These are phyloP conservation scores for Xylaria sp. DNA, from an alignment of 2,329 filamentous ascomycete genomes.

Conservation along the genomic window DNA sequence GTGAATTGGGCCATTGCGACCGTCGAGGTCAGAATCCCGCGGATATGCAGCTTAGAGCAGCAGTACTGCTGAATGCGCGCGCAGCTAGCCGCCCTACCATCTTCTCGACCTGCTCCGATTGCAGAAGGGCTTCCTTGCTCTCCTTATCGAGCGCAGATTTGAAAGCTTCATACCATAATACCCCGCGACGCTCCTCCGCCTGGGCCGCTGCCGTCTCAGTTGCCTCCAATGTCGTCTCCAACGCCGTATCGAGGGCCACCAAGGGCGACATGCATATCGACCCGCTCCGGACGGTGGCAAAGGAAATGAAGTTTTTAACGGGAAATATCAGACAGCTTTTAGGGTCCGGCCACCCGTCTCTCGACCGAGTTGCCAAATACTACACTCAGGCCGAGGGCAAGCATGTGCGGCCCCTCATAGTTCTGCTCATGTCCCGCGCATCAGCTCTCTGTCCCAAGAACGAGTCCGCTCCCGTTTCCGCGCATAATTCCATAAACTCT, in stretches of 20 bases:
- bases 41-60: slow-evolving; percentile 60
- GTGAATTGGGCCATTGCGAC: slow-evolving; percentile 42
- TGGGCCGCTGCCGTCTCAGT: slow-evolving; percentile 77
- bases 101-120: slow-evolving; percentile 48
- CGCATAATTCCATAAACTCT: slow-evolving; percentile 55
- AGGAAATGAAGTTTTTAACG: slow-evolving; percentile 95
- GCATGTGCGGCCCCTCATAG: slow-evolving; percentile 91
- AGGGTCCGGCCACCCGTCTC: slow-evolving; percentile 89
- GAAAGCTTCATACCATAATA: slow-evolving; percentile 52
- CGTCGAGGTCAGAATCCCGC: slow-evolving; percentile 26
- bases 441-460: slow-evolving; percentile 77
- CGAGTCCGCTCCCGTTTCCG: slow-evolving; percentile 48
- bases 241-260: slow-evolving; percentile 66
- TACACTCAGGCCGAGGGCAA: slow-evolving; percentile 97
- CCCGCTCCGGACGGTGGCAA: slow-evolving; percentile 86
- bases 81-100: slow-evolving; percentile 43
- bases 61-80: slow-evolving; percentile 53
- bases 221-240: slow-evolving; percentile 73
- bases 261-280: slow-evolving; percentile 78
- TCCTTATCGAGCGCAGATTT: slow-evolving; percentile 43
- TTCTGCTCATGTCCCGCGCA: slow-evolving; percentile 94
- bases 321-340: slow-evolving; percentile 93
- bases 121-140: slow-evolving; percentile 42
- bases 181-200: slow-evolving; percentile 60
- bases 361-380: slow-evolving; percentile 96